These are phyloP conservation scores for Oryza brachyantha DNA, from an alignment of 176 grass and related monocot genomes.

Conservation along the genomic window DNA sequence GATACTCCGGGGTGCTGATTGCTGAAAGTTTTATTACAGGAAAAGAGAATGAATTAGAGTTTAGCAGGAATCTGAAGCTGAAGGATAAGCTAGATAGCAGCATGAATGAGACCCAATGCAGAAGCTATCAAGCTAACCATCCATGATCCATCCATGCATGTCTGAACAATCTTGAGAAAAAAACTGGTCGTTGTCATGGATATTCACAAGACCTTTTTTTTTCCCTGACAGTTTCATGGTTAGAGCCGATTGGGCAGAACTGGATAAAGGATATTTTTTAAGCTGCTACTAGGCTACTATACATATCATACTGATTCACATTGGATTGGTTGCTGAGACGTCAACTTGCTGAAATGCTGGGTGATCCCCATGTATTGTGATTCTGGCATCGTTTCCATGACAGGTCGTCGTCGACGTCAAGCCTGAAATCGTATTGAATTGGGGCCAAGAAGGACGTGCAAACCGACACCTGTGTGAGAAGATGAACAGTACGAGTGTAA, in stretches of 20 bases:
- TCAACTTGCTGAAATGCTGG: background rate
- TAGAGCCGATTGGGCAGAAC: background rate
- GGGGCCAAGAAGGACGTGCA: background rate
- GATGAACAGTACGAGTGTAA: background rate
- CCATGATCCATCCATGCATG: background rate
- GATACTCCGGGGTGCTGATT: too few species aligned
- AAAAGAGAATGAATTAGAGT: background rate
- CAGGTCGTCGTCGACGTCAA: background rate
- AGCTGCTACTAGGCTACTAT: background rate
- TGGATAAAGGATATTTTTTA: background rate
- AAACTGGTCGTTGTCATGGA: background rate
- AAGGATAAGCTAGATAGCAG: background rate
- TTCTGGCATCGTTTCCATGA: background rate
- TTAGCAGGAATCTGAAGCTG: background rate
- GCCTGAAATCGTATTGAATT: background rate
- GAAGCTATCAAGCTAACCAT: background rate
- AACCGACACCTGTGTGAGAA: background rate
- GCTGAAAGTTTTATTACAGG: too few species aligned
- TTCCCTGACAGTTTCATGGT: background rate
- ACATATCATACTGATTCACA: too few species aligned
- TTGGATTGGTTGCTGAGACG: slow-evolving; percentile 10
- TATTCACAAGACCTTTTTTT: background rate
- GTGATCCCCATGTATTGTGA: background rate
- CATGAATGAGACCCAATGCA: background rate
- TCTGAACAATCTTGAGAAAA: background rate